phyloP scores from a whole-genome alignment of 2,329 filamentous ascomycete genomes.

The Botrytis cinerea region DNA sequence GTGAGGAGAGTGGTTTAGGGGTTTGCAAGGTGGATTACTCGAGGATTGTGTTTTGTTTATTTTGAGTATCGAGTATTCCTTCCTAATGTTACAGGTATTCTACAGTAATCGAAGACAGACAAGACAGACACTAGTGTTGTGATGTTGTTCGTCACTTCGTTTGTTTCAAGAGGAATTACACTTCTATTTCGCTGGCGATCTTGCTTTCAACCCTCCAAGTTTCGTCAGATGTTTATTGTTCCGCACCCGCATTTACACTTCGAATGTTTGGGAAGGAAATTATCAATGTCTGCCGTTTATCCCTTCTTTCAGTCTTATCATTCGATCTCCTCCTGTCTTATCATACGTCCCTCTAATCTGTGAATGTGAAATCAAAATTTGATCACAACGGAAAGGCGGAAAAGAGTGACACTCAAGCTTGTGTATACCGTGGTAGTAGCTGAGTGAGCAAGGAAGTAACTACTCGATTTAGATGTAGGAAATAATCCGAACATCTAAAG shows the following conservation, averaged over 20 bases:
- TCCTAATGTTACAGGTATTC: background rate
- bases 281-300: background rate
- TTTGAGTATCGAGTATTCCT: background rate
- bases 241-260: background rate
- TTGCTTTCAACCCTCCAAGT: background rate
- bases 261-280: background rate
- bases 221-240: background rate
- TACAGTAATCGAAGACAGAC: background rate
- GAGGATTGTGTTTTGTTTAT: background rate
- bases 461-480: background rate
- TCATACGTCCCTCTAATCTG: background rate
- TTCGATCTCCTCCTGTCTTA: background rate
- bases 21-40: background rate
- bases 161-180: too few relatives aligned
- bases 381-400: background rate
- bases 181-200: background rate
- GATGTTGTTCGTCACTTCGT: background rate
- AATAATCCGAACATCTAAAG: background rate
- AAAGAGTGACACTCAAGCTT: background rate
- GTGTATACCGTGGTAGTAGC: background rate
- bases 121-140: background rate
- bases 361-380: background rate
- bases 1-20: constrained; percentile 51
- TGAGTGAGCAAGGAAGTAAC: background rate
- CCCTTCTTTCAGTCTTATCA: background rate